A percentile compares a stretch with the other conserved stretches of the same genome.
Conservation (phyloP, 2,329 filamentous ascomycete genomes). For the Monilinia vaccinii-corymbosi region DNA sequence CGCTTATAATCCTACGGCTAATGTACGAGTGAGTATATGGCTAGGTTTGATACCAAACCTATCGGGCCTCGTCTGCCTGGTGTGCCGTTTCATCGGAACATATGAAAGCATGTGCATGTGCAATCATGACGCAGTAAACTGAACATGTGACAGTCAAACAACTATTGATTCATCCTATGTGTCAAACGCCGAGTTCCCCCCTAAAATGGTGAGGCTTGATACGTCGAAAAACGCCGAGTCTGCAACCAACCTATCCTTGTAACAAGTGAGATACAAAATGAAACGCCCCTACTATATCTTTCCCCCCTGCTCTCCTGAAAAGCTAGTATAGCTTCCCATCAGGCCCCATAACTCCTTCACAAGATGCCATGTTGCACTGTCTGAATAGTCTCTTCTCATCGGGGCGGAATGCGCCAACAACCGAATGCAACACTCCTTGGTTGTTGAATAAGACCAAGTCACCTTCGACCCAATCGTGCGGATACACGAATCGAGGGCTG, state of each 20-base stretch:
- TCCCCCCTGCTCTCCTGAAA: background rate
- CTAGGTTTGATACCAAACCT: background rate
- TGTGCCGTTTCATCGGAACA: background rate
- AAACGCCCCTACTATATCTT: conserved; percentile 4
- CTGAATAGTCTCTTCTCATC: conserved; percentile 68
- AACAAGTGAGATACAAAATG: conserved; percentile 2
- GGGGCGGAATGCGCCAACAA: conserved; percentile 64
- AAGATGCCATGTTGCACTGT: conserved; percentile 72
- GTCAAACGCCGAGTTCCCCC: conserved; percentile 29
- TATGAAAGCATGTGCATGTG: background rate
- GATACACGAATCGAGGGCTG: conserved; percentile 56
- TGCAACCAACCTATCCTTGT: conserved; percentile 16
- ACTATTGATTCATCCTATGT: no score
- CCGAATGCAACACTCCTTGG: conserved; percentile 63
- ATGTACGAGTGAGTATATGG: background rate
- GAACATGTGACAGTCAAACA: background rate
- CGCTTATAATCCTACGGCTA: no score
- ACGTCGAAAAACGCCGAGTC: conserved; percentile 29
- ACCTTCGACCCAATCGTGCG: conserved; percentile 69
- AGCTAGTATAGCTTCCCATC: conserved; percentile 28
- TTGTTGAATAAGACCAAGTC: conserved; percentile 75
- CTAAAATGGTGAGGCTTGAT: conserved; percentile 26
- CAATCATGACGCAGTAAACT: background rate
- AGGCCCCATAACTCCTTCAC: conserved; percentile 32
- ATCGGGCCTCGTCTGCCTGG: background rate